Evolutionary conservation across 1,284 basidiomycete species (phyloP), one percentile per base, ranked within the genome.

Genomic region (Ustilago xerochloae): DNA sequence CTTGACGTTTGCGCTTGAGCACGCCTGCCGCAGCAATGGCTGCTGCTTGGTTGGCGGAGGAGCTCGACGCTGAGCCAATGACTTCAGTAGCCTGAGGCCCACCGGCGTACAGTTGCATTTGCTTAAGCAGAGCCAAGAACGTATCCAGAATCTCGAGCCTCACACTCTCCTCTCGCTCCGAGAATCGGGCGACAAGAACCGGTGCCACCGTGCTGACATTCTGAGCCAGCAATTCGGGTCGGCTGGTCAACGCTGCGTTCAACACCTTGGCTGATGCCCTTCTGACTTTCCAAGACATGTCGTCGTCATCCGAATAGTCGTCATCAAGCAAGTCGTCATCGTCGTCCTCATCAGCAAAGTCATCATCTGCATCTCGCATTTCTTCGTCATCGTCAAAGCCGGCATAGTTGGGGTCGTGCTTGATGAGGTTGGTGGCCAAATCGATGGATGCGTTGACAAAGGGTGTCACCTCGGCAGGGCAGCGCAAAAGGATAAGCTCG

Each of bases 201-300:
- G 93, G 93, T 0, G 93, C 92, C 6, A 97, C 90, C 5, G 90
- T 89, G 81, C 90, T 90, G 86, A 93, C 96, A 52, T 97, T 88
- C 1, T 90, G 87, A 5, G 87, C 85, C 4, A 97, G 88, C 2
- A 95, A 87, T 81, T 97, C 96, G 1, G 93, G 91, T 12, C 94
- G 91, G 5, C 95, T 96, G 15, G 89, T 89, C 71, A 98, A 91
- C 49, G 97, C 88, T 1, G 92, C 91, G 13, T 90, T 87, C 13
- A 99, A 88, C 2, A 98, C 87, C 84, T 97, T 97, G 24, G 94
- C 94, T 5, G 97, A 91, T 4, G 93, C 91, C 54, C 96, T 90
- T 65, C 97, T 91, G 66, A 97, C 94, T 86, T 97, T 98, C 89
- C 97, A 99, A 0, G 95, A 97, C n/a, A 93, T 92, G 83, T 99